Conservation (phyloP, 164 flowering plant genomes). For the Vitis amurensis region DNA sequence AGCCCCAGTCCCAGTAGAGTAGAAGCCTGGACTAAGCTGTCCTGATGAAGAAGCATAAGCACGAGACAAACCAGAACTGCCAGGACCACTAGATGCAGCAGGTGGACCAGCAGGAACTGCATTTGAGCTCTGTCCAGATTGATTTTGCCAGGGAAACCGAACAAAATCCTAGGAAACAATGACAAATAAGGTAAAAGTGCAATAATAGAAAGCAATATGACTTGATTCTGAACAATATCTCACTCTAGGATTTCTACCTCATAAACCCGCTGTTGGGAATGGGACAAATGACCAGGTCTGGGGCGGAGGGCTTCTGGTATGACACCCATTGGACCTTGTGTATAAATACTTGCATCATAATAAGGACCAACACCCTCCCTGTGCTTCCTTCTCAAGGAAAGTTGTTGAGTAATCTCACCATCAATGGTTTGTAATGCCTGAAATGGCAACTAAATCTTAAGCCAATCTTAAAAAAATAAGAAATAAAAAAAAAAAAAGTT, state of each 20-base stretch:
- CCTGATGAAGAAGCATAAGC: conserved; percentile 53
- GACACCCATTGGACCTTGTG: conserved; percentile 70
- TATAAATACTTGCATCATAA: conserved; percentile 67
- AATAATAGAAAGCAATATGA: not conserved
- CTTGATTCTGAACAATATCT: not conserved
- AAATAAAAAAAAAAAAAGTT: too few relatives aligned
- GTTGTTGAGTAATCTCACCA: conserved; percentile 78
- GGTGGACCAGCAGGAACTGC: conserved; percentile 44
- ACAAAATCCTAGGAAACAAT: conserved; percentile 72
- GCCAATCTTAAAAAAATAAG: too few relatives aligned
- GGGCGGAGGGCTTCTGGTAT: conserved; percentile 93
- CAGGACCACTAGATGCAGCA: conserved; percentile 31
- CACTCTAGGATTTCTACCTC: conserved; percentile 48
- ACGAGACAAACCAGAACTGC: conserved; percentile 45
- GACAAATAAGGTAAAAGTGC: conserved; percentile 1
- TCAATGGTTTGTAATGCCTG: conserved; percentile 91
- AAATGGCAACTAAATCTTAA: not conserved
- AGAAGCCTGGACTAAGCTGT: conserved; percentile 43
- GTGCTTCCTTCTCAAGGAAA: conserved; percentile 77
- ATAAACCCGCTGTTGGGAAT: conserved; percentile 91
- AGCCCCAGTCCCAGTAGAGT: conserved; percentile 51
- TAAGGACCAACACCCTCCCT: conserved; percentile 72
- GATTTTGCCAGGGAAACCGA: conserved; percentile 91
- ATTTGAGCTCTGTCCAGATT: conserved; percentile 65
- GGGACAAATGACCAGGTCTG: conserved; percentile 82